phyloP scores from a whole-genome alignment of 768 basidiomycete species.

The Cystobasidium tubakii region DNA sequence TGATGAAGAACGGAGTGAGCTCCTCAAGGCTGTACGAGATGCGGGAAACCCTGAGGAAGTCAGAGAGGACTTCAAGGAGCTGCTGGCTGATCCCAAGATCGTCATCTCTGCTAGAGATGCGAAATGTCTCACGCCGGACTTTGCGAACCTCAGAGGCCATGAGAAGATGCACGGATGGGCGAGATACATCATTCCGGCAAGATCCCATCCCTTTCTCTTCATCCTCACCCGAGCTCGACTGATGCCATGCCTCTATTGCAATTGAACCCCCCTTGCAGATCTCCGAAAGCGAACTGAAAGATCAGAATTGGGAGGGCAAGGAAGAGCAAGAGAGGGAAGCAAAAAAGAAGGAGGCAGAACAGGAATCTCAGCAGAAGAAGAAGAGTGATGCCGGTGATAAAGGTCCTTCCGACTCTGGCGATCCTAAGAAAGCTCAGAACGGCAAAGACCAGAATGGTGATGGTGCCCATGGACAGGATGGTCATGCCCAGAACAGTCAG shows the following conservation, averaged over 20 bases:
- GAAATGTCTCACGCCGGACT: slow-evolving; percentile 5
- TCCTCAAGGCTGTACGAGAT: background rate
- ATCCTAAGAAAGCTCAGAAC: too few relatives aligned
- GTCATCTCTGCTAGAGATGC: slow-evolving; percentile 14
- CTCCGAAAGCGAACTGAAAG: slow-evolving; percentile 6
- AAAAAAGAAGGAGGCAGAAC: background rate
- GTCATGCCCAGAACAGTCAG: background rate
- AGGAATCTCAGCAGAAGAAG: background rate
- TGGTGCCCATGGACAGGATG: background rate
- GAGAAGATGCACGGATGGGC: slow-evolving; percentile 4
- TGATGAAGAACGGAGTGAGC: background rate
- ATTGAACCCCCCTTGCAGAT: background rate
- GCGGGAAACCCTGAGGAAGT: background rate
- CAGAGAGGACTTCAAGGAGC: slow-evolving; percentile 12
- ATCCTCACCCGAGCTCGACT: too few relatives aligned
- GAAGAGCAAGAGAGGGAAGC: background rate
- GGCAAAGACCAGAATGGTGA: too few relatives aligned
- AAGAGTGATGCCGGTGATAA: background rate
- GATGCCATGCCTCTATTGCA: too few relatives aligned
- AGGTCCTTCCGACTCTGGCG: too few relatives aligned
- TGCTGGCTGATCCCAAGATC: slow-evolving; percentile 1
- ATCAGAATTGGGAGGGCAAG: slow-evolving; percentile 7
- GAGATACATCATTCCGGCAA: background rate
- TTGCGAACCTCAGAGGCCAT: background rate
- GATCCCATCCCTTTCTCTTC: too few relatives aligned